Percentiles rank a stretch among this genome's conserved stretches.
Evolutionary conservation across 164 flowering plant species (phyloP).

Genomic region (Buxus sempervirens): DNA sequence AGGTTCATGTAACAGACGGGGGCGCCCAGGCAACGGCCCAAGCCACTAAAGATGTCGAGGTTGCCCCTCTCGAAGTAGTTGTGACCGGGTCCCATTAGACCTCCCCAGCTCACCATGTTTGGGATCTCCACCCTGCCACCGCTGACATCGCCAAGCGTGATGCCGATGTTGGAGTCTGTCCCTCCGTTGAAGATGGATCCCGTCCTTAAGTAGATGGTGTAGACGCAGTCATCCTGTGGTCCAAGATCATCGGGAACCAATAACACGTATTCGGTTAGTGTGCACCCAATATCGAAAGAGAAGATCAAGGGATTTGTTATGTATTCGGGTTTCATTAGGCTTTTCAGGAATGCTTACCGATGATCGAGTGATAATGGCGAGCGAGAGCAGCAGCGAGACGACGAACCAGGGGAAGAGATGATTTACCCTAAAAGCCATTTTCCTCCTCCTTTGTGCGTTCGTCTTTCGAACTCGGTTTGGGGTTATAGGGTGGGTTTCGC

Average conservation of each 20-base stretch:
- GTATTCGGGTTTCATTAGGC: too few species aligned
- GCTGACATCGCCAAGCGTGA: constrained; percentile 31
- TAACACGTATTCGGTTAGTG: too few species aligned
- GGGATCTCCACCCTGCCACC: constrained; percentile 37
- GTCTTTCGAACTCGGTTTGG: too few species aligned
- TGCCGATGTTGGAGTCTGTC: constrained; percentile 70
- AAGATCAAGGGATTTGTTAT: too few species aligned
- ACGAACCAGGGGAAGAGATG: too few species aligned
- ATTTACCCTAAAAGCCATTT: too few species aligned
- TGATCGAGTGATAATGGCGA: too few species aligned
- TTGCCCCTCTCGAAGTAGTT: constrained; percentile 89
- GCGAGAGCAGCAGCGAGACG: too few species aligned
- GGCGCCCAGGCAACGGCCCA: constrained; percentile 44
- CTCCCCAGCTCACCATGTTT: constrained; percentile 76
- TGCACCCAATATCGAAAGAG: background rate
- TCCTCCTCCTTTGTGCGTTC: too few species aligned
- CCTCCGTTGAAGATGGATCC: constrained; percentile 73
- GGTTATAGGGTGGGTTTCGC: too few species aligned
- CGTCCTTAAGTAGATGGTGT: constrained; percentile 74
- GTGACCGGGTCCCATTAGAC: constrained; percentile 63
- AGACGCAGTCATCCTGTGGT: constrained; percentile 57
- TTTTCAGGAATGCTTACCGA: too few species aligned
- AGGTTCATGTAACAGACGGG: constrained; percentile 67
- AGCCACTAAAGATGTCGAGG: constrained; percentile 79
- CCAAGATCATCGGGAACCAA: background rate